These are phyloP conservation scores for Micromonas commoda DNA, from an alignment of 139 green algal species.

Conservation along the genomic window DNA sequence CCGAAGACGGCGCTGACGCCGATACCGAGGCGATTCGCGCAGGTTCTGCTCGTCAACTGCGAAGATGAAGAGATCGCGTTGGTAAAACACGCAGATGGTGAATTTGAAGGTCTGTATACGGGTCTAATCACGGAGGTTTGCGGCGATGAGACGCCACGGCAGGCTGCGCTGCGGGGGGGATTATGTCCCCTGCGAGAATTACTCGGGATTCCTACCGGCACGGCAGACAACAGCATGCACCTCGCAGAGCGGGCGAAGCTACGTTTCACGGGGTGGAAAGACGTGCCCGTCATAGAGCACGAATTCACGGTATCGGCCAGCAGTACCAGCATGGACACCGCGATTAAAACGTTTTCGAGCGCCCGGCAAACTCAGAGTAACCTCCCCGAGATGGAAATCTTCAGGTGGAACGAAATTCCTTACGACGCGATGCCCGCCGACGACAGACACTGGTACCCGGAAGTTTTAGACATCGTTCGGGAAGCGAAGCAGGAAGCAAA, in stretches of 20 bases:
- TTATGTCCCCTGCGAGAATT: neutral
- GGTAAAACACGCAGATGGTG: neutral
- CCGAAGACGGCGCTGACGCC: neutral
- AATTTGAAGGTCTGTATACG: constrained; percentile 5
- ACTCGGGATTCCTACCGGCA: neutral
- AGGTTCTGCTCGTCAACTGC: neutral
- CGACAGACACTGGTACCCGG: constrained; percentile 22
- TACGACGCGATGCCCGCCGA: constrained; percentile 30
- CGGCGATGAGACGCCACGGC: neutral
- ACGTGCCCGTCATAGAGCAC: constrained; percentile 3
- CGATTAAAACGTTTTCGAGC: no score
- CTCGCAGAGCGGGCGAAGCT: neutral
- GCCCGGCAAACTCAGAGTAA: neutral
- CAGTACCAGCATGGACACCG: no score
- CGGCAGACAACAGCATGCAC: neutral
- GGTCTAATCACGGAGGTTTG: constrained; percentile 3
- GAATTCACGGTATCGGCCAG: constrained; percentile 9
- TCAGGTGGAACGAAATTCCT: constrained; percentile 13
- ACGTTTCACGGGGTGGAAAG: neutral
- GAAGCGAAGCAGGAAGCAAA: no score
- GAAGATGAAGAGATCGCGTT: neutral
- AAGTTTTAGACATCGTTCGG: neutral
- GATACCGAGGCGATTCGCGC: neutral
- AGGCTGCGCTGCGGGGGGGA: neutral
- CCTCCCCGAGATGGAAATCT: constrained; percentile 15